These are phyloP conservation scores for Huntiella abstrusa DNA, from an alignment of 2,329 filamentous ascomycete genomes.

Conservation along the genomic window DNA sequence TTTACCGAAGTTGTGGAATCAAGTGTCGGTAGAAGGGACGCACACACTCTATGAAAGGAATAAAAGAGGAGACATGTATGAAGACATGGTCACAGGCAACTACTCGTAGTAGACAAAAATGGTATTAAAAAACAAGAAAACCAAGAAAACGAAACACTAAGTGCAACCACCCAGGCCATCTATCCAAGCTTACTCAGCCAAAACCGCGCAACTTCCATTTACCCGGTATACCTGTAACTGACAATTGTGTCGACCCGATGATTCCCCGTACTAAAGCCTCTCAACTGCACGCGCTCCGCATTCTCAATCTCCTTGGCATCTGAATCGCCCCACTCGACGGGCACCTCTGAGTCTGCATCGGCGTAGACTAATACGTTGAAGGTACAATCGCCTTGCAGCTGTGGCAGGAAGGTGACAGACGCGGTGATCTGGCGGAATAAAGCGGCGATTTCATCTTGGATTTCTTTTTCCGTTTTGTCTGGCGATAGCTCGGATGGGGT, in stretches of 20 bases:
- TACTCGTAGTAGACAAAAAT: no score
- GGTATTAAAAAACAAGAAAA: no score
- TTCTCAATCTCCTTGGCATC: constrained; percentile 93
- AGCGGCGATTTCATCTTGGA: constrained; percentile 87
- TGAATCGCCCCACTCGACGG: constrained; percentile 95
- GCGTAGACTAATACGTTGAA: constrained; percentile 98
- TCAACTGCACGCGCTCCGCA: constrained; percentile 83
- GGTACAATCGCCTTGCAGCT: constrained; percentile 77
- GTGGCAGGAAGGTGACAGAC: constrained; percentile 87
- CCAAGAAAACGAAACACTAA: no score
- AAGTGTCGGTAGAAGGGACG: no score
- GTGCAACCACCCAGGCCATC: no score
- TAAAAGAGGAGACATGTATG: no score
- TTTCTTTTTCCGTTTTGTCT: constrained; percentile 83
- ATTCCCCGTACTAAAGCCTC: constrained; percentile 88
- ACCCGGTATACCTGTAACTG: constrained; percentile 40
- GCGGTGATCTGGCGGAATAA: constrained; percentile 97
- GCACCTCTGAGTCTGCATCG: constrained; percentile 88
- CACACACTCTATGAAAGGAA: no score
- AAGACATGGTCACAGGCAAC: no score
- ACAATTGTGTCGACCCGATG: constrained; percentile 91
- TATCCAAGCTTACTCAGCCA: no score
- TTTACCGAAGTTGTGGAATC: no score
- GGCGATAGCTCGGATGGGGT: constrained; percentile 15
- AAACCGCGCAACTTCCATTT: background rate